A percentile compares a stretch with the other conserved stretches of the same genome.
These are phyloP conservation scores for Smallanthus sonchifolius DNA, from an alignment of 129 eudicot genomes.

Conservation along the genomic window DNA sequence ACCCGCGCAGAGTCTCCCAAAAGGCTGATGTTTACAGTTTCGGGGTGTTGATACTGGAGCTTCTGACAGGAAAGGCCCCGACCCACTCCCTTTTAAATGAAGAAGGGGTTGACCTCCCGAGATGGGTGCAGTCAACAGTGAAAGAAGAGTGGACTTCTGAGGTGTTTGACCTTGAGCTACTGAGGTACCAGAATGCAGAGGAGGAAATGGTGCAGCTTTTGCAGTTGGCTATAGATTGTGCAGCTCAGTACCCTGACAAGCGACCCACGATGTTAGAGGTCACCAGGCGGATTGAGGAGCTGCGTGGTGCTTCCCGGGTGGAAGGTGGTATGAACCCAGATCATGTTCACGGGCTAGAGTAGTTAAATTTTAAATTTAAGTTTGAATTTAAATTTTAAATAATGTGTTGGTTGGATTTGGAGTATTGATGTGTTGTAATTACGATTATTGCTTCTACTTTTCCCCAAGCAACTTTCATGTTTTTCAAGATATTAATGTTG, in stretches of 20 bases:
- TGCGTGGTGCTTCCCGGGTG: constrained; percentile 32
- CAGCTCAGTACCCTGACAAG: constrained; percentile 81
- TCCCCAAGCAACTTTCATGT: too few species aligned
- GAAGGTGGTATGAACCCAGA: constrained; percentile 30
- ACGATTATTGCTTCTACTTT: constrained; percentile 20
- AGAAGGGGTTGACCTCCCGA: constrained; percentile 92
- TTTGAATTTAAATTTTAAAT: not conserved
- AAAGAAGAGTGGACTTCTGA: constrained; percentile 91
- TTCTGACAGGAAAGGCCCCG: constrained; percentile 89
- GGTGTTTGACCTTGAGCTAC: constrained; percentile 85
- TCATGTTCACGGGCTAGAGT: constrained; percentile 27
- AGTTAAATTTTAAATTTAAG: not conserved
- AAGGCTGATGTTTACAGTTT: constrained; percentile 86
- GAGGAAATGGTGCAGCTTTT: constrained; percentile 89
- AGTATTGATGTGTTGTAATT: constrained; percentile 14
- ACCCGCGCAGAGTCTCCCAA: constrained; percentile 74
- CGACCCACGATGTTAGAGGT: constrained; percentile 77
- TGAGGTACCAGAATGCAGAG: constrained; percentile 65
- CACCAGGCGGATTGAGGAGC: constrained; percentile 45
- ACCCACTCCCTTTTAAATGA: constrained; percentile 72
- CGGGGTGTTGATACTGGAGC: constrained; percentile 76
- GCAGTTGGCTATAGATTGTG: constrained; percentile 77
- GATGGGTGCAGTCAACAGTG: constrained; percentile 94
- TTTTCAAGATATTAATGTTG: constrained; percentile 17
- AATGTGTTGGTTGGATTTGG: constrained; percentile 26